These are phyloP conservation scores for Phytophthora europaea DNA, from an alignment of 352 stramenopile genomes.

Conservation along the genomic window DNA sequence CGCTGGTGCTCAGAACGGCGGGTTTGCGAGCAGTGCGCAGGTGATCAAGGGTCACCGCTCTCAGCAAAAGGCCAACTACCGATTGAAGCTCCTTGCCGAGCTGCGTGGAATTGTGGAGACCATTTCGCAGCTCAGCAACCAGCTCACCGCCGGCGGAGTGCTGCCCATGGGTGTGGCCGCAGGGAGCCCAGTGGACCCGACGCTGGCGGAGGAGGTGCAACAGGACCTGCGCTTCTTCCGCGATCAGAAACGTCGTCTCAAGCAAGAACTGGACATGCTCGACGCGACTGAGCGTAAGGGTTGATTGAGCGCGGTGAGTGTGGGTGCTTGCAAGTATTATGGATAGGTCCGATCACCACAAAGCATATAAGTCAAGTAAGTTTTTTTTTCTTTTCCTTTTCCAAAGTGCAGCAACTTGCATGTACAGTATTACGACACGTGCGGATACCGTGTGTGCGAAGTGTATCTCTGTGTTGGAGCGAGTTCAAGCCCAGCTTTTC, in stretches of 20 bases:
- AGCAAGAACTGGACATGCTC: conserved; percentile 34
- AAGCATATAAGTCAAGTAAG: conserved; percentile 23
- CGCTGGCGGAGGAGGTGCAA: conserved; percentile 38
- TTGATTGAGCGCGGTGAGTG: conserved; percentile 13
- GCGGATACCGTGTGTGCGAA: conserved; percentile 15
- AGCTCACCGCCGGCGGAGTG: conserved; percentile 23
- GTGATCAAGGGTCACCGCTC: conserved; percentile 6
- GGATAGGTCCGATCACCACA: background rate
- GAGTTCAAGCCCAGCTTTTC: conserved; percentile 25
- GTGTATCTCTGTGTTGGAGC: conserved; percentile 16
- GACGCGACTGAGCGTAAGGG: conserved; percentile 17
- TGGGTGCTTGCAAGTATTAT: conserved; percentile 5
- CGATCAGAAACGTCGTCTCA: conserved; percentile 37
- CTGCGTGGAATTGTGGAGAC: conserved; percentile 44
- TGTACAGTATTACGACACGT: conserved; percentile 12
- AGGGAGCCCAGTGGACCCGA: conserved; percentile 32
- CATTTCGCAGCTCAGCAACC: conserved; percentile 35
- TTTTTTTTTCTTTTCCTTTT: conserved; percentile 22
- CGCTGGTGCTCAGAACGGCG: conserved; percentile 15
- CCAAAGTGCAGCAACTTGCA: background rate
- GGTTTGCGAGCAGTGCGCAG: conserved; percentile 9
- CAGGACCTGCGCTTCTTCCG: conserved; percentile 44
- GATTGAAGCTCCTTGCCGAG: conserved; percentile 37
- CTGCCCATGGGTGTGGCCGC: conserved; percentile 24
- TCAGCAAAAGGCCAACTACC: conserved; percentile 39